Percentiles rank a stretch among this genome's conserved stretches.
phyloP scores from a whole-genome alignment of 176 grass and related monocot species.

The Musa beccarii region DNA sequence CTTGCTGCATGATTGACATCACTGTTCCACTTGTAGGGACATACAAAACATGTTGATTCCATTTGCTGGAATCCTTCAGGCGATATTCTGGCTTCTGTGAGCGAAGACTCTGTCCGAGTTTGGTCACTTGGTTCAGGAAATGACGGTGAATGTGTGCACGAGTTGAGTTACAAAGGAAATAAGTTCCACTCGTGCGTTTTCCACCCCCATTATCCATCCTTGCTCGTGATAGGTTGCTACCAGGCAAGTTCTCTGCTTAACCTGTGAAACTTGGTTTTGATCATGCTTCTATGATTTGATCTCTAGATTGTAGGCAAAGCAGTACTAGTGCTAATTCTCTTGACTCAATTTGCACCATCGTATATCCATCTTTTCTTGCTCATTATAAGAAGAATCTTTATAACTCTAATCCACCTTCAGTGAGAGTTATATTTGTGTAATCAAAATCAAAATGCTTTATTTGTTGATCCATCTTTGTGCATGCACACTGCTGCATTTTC shows the following conservation, averaged over 20 bases:
- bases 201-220: constrained; percentile 12
- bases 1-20: neutral
- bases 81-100: constrained; percentile 15
- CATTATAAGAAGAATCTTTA: too few species aligned
- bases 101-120: constrained; percentile 24
- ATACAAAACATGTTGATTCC: constrained; percentile 23
- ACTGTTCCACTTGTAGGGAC: constrained; percentile 12
- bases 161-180: constrained; percentile 17
- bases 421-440: too few species aligned
- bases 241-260: constrained; percentile 8
- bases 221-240: constrained; percentile 22
- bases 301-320: too few species aligned
- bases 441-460: too few species aligned
- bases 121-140: constrained; percentile 23
- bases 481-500: too few species aligned
- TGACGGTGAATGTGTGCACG: constrained; percentile 16
- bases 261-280: neutral
- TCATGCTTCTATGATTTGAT: too few species aligned
- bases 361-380: too few species aligned
- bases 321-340: too few species aligned
- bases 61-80: constrained; percentile 24
- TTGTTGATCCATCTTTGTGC: too few species aligned
- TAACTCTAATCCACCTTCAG: too few species aligned
- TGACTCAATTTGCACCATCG: too few species aligned
- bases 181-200: constrained; percentile 30